Base-by-base conservation (phyloP, 176 grass and related monocot genomes). In the Hsuehochloa calcarea region DNA sequence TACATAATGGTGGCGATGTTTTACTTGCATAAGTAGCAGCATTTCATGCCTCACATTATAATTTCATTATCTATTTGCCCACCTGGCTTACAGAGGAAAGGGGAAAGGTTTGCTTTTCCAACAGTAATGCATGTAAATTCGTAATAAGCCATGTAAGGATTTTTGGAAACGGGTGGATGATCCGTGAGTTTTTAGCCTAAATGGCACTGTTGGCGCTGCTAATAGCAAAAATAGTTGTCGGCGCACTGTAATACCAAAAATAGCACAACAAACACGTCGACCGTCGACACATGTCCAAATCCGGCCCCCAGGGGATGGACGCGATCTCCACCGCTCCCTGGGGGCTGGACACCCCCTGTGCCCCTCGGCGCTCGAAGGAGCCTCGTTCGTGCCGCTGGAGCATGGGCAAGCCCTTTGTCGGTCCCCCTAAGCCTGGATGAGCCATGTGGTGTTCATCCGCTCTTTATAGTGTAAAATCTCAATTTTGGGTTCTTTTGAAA, bases 121-220 rank as follows among this genome's bases (percentile, higher is more conserved):
- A 72, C 65, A 47, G 3, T 40, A 55, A 35, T 82, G 27, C 72
- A 72, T 90, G 72, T 90, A 90, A 81, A 86, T 72, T 70, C 37
- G 56, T 78, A 65, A 63, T 77, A 78, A 86, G 37, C 64, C 60
- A 15, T 81, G 56, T 58, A 72, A 86, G 34, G 15, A 70, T 35
- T 16, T 47, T 22, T 68, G 8, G 31, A 4, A 77, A 68, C 1
- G 9, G 40, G 50, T 26, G 61, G 22, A 14, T 59, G 50, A 47
- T 75, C 23, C 8, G 27, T 54, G 35, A 43, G 46, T 29, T 29
- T 29, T 29, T 29, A 29, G 29, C 29, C 1, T 29, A 29, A 29
- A 29, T 29, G 29, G 29, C 29, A 29, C 29, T 0, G 29, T 29
- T 29, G 29, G 29, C 29, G 29, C 29, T 1, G 1, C 1, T 29